Evolutionary conservation across 805 yeast genomes (phyloP), one percentile per base, ranked within the genome.

Genomic region (Hanseniaspora thailandica): DNA sequence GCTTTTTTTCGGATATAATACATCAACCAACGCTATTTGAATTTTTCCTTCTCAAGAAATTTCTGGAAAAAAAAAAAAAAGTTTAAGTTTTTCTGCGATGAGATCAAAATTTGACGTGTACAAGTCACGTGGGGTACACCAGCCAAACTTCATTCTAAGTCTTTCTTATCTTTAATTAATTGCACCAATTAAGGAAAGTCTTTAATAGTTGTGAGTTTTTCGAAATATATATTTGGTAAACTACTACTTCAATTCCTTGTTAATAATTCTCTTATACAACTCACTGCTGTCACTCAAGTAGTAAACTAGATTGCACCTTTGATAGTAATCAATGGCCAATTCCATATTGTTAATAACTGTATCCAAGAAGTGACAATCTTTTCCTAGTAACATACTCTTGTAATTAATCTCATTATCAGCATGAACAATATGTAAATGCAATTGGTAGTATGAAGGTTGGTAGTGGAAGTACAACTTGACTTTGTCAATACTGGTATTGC

Each of bases 381-480:
- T 84, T 2, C 97, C 97, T 2, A 75, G 76, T 5, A 78, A 67
- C 61, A 85, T 75, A 45, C 94, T 79, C 58, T 76, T 75, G 45
- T 87, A 80, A 52, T 82, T 61, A 1, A 93, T 86, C 1, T 78
- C 78, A 59, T 85, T 85, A 19, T 68, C 72, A 5, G 84, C 72
- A 61, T 85, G 83, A 19, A 87, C 95, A 17, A 86, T 82, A 65
- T 93, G 98, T 17, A 93, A 76, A 64, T 93, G 98, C 71, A 93
- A 83, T 62, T 93, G 97, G 63, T 93, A 93, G 66, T 90, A 93
- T 0, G 96, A 84, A 0, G 98, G 98, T 59, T 89, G 97, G 66
- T 93, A 85, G 70, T 93, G 98, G 47, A 93, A 75, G 63, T 85
- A 93, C 1, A 88, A 64, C 55, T 95, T 76, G 59, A 93, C 64